Conservation (phyloP, 75 land plant species). For the Cryptomeria japonica region DNA sequence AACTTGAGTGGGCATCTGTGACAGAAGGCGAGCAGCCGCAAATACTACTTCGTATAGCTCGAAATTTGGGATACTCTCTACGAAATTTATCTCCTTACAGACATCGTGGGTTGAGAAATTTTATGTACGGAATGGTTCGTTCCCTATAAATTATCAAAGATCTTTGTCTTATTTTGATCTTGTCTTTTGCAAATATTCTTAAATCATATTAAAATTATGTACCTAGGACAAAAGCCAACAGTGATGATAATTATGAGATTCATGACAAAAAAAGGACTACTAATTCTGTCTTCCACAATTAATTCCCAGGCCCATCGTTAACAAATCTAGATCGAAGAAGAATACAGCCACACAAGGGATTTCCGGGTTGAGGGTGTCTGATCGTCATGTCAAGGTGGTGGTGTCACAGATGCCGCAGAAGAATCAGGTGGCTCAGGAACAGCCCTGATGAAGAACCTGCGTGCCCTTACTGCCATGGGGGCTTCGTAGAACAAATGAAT, state of each 20-base stretch:
- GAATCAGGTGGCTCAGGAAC: constrained; percentile 33
- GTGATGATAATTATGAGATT: too few relatives aligned
- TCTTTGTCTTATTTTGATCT: too few relatives aligned
- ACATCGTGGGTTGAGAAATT: too few relatives aligned
- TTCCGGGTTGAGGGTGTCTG: neutral
- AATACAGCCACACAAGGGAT: neutral
- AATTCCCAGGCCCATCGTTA: neutral
- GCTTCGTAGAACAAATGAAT: constrained; percentile 69
- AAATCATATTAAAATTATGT: too few relatives aligned
- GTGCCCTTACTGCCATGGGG: constrained; percentile 71
- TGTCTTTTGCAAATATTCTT: neutral
- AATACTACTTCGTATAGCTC: too few relatives aligned
- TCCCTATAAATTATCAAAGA: neutral
- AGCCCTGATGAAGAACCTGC: constrained; percentile 8
- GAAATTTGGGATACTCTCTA: too few relatives aligned
- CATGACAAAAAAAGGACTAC: neutral
- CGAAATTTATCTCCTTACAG: too few relatives aligned
- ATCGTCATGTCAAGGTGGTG: constrained; percentile 25
- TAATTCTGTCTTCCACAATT: neutral
- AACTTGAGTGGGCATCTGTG: too few relatives aligned
- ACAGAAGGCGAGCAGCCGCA: too few relatives aligned
- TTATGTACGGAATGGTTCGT: neutral
- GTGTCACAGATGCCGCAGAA: constrained; percentile 71
- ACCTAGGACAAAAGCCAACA: too few relatives aligned
- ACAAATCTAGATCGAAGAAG: neutral